A percentile compares a stretch with the other conserved stretches of the same genome.
These are phyloP conservation scores for Phytopythium aichiense DNA, from an alignment of 352 stramenopile genomes.

Conservation along the genomic window DNA sequence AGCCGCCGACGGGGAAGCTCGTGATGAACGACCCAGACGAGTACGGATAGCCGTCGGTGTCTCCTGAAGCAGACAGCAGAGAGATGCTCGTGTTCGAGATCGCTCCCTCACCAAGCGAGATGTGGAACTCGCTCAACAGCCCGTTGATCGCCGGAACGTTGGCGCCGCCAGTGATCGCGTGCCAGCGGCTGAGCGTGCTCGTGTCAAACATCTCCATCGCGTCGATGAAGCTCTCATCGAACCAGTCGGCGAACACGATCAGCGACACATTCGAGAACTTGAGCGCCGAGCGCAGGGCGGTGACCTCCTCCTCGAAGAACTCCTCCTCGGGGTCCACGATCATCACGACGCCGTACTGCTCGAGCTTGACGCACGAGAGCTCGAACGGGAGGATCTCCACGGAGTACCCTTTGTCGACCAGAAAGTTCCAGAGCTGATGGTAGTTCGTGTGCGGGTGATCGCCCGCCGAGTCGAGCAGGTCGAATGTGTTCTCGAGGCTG, in stretches of 20 bases:
- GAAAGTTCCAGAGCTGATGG: constrained; percentile 72
- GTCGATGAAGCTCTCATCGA: constrained; percentile 54
- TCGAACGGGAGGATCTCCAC: constrained; percentile 80
- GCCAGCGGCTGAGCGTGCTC: constrained; percentile 79
- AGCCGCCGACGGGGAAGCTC: constrained; percentile 62
- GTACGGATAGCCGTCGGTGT: constrained; percentile 42
- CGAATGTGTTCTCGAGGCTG: constrained; percentile 56
- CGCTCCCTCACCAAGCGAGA: constrained; percentile 56
- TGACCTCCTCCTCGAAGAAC: constrained; percentile 67
- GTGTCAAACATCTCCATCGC: constrained; percentile 77
- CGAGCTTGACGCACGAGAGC: constrained; percentile 67
- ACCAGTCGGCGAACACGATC: constrained; percentile 81
- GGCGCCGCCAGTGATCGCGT: constrained; percentile 65
- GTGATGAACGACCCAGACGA: constrained; percentile 62
- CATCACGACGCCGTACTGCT: constrained; percentile 70
- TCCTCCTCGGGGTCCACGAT: constrained; percentile 82
- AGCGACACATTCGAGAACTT: constrained; percentile 69
- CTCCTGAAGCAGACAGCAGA: constrained; percentile 15
- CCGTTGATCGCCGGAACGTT: constrained; percentile 76
- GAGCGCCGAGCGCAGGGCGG: constrained; percentile 44
- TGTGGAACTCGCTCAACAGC: constrained; percentile 59
- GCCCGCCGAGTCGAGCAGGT: constrained; percentile 70
- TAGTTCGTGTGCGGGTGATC: constrained; percentile 88
- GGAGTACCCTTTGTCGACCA: constrained; percentile 61
- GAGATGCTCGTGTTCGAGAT: constrained; percentile 49